Conservation (phyloP, 148 eudicot genomes). For the Pouteria glomerata region DNA sequence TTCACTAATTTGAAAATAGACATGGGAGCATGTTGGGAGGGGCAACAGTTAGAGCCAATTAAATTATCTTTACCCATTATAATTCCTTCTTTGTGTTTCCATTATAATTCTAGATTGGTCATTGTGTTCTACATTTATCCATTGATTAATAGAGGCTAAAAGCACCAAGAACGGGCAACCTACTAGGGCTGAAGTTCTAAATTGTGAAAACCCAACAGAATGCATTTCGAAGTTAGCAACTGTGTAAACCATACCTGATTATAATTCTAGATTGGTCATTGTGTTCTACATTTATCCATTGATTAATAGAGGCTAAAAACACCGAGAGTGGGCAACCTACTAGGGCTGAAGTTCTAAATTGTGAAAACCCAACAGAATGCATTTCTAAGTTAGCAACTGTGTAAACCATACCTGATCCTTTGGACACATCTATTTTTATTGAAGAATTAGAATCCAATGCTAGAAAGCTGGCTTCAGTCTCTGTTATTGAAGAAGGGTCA, state of each 20-base stretch:
- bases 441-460: not conserved
- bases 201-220: not conserved
- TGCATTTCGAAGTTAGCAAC: not conserved
- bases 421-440: not conserved
- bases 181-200: not conserved
- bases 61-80: not conserved
- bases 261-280: not conserved
- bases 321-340: not conserved
- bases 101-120: not conserved
- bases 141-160: not conserved
- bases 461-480: not conserved
- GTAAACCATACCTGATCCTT: not conserved
- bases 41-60: constrained; percentile 1
- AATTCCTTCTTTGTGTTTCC: not conserved
- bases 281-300: not conserved
- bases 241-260: not conserved
- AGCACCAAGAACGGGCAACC: not conserved
- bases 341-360: not conserved
- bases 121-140: not conserved
- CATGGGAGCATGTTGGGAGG: not conserved
- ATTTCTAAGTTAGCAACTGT: not conserved
- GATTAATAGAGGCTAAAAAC: not conserved
- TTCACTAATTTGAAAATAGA: not conserved
- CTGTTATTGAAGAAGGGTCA: not conserved
- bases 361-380: not conserved